Evolutionary conservation across 2,329 filamentous ascomycete species (phyloP), one percentile per base, ranked within the genome.

Genomic region (Nemania sp.): DNA sequence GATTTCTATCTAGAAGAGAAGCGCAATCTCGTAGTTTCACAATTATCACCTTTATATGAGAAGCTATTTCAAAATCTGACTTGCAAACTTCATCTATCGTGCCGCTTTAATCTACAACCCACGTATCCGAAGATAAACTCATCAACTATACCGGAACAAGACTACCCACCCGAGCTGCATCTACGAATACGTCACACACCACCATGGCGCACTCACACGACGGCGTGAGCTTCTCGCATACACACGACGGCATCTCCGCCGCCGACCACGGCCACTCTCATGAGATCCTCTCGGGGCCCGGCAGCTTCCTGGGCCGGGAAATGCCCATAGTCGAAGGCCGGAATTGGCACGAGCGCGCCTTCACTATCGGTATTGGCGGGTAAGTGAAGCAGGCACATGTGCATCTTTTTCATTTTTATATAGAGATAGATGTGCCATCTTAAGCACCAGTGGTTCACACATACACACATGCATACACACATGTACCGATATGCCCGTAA

Each of bases 341-440:
- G 49, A 81, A 92, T 69, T 99, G 92, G 90, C 81, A 81, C 23
- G 90, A 96, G 61, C 82, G 94, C 53, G 92, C 92, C 12, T 99
- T 97, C 68, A 97, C 94, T 4, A 82, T 99, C 66, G 94, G 94
- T n/a, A 97, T 97, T 74, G 94, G 94, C 75, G 94, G 94, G 91
- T 96, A 80, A 64, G 83, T 51, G 6, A 23, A 23, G 12, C 17
- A n/a, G 5, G 1, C n/a, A n/a, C n/a, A n/a, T n/a, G n/a, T n/a
- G n/a, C n/a, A n/a, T n/a, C n/a, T n/a, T n/a, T n/a, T n/a, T n/a
- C n/a, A n/a, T n/a, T n/a, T n/a, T n/a, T n/a, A n/a, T n/a, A 26
- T 34, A 31, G n/a, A 31, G 30, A 9, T 22, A 8, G 15, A 23
- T 19, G 4, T 5, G 17, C 14, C 17, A 15, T 31, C 5, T n/a